A percentile compares a stretch with the other conserved stretches of the same genome.
Evolutionary conservation across 768 basidiomycete genomes (phyloP).

Genomic region (Tylopilus intermedius): DNA sequence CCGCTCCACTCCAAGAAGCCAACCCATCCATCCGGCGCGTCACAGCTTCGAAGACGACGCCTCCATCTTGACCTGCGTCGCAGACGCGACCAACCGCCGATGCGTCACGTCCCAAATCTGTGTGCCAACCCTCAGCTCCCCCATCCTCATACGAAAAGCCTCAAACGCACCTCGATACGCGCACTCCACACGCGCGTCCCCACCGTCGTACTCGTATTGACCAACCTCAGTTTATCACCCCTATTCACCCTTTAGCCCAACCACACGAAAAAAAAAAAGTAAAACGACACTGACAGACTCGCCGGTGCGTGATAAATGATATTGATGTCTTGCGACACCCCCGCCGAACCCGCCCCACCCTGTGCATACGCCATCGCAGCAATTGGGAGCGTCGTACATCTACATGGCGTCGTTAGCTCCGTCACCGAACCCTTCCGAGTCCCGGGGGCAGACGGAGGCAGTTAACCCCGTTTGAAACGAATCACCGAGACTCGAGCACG

Average conservation of each 20-base stretch:
- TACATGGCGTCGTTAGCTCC: constrained; percentile 12
- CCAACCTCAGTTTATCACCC: constrained; percentile 40
- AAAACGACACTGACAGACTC: constrained; percentile 27
- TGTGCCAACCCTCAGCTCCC: not conserved
- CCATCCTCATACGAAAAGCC: not conserved
- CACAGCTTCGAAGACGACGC: constrained; percentile 17
- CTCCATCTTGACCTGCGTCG: constrained; percentile 39
- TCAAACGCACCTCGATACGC: constrained; percentile 37
- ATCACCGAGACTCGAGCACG: no score
- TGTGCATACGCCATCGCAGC: constrained; percentile 31
- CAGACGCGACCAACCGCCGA: constrained; percentile 39
- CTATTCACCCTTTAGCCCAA: constrained; percentile 23
- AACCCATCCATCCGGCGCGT: not conserved
- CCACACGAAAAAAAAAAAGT: not conserved
- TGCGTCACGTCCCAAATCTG: constrained; percentile 42
- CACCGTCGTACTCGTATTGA: constrained; percentile 35
- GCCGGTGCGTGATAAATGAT: constrained; percentile 42
- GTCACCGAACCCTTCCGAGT: not conserved
- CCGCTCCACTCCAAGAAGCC: no score
- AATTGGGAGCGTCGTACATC: constrained; percentile 41
- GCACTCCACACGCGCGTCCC: constrained; percentile 29
- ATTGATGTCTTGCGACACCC: constrained; percentile 45
- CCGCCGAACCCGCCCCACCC: constrained; percentile 26
- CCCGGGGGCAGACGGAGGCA: no score
- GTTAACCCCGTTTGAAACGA: no score